Evolutionary conservation across 306 rosid genomes (phyloP), one percentile per base, ranked within the genome.

Genomic region (Cucurbita maxima): DNA sequence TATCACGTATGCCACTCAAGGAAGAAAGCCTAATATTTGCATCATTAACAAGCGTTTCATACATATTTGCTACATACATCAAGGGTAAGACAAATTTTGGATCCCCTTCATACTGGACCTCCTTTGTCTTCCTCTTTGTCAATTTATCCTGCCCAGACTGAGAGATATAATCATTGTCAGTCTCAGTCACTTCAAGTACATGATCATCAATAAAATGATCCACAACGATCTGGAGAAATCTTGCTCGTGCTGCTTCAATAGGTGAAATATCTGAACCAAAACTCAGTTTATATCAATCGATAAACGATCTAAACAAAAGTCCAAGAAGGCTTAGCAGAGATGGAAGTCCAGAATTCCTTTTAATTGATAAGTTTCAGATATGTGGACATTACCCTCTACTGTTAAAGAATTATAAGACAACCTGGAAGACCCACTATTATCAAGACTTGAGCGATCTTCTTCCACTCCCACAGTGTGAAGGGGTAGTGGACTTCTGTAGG

Each of bases 61-160:
- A 94, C 92, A 94, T 76, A 81, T 94, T 94, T n/a, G 98, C 98
- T 78, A 87, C 91, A 68, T 94, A 90, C 98, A 94, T 94, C 83
- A 94, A 86, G 19, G 98, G 98, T 81, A 94, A 77, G 43, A 89
- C 90, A 22, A 83, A 84, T 67, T 75, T 82, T 0, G 89, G 87
- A 78, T 94, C 92, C 38, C 97, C 98, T 84, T 94, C 98, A 57
- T 81, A 86, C 73, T 79, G 93, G 58, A 80, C 77, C 79, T 94
- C 97, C 73, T 87, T 83, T 1, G 78, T 72, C 89, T 90, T 94
- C 85, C 98, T 89, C 87, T 90, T 94, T 47, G 47, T 85, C 71
- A 90, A 63, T 58, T 87, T 87, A 50, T 94, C 98, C 77, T 86
- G 97, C 57, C 85, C 84, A 40, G 88, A 79, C 55, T 82, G 90